Evolutionary conservation across 345 rosid species (phyloP), one percentile per base, ranked within the genome.

Genomic region (Zanthoxylum bungeanum): DNA sequence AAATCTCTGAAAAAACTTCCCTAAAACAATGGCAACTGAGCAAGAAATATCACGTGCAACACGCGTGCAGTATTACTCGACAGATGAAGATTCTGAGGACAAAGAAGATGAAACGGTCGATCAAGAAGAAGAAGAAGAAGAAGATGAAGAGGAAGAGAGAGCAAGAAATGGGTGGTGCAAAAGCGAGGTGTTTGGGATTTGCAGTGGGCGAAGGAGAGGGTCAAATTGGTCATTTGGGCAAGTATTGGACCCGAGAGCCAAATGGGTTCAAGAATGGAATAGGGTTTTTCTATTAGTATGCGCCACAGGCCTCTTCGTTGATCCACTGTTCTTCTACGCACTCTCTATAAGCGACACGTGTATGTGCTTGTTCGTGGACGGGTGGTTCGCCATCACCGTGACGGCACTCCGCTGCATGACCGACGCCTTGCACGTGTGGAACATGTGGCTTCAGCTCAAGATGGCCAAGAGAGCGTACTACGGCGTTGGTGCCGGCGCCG

Each of bases 361-460:
- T 65, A 84, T 84, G 91, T 92, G 97, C 76, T 87, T 94, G 51
- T 88, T 90, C 79, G 76, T 94, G 51, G 98, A 94, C 31, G 95
- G 98, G 3, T 90, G 97, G 98, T 88, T 92, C 34, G 93, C 98
- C 79, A 84, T 92, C 80, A 85, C 96, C n/a, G 96, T 95, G 34
- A 90, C 97, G 4, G 97, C 77, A 16, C 86, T 95, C 82, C 89
- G 98, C 64, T 95, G 97, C 86, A 89, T 90, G 98, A 87, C 91
- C 33, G 99, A 95, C 77, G 81, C 78, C 21, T 75, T 95, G 72
- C 96, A 95, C 76, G 76, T 92, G 3, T 95, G 97, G 95, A 92
- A 95, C 81, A 86, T 95, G 85, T 95, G 92, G 91, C 73, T 90
- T 62, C 91, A 87, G 63, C 72, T 95, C 71, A 86, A 82, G 76